Percentiles rank a stretch among this genome's conserved stretches.
Evolutionary conservation across 768 basidiomycete genomes (phyloP).

Genomic region (Lactarius indigo): DNA sequence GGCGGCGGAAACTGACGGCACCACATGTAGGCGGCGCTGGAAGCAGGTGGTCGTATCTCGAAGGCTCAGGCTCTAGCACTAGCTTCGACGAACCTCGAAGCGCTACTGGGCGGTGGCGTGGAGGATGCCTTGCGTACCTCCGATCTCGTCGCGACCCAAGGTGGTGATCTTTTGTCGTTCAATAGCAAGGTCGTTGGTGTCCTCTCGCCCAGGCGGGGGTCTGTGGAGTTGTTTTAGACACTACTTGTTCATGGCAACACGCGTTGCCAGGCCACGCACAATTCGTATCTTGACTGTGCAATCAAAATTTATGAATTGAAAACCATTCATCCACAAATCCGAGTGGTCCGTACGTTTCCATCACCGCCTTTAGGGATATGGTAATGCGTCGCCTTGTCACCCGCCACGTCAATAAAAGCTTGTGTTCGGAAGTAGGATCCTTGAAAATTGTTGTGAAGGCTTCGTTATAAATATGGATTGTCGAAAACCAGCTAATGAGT

Average conservation of each 20-base stretch:
- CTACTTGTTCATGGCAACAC: neutral
- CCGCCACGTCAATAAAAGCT: neutral
- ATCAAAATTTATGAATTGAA: neutral
- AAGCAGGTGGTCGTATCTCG: conserved; percentile 29
- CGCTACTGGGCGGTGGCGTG: conserved; percentile 41
- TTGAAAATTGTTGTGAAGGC: neutral
- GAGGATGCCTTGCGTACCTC: conserved; percentile 16
- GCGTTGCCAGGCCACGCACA: neutral
- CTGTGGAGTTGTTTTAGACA: conserved; percentile 32
- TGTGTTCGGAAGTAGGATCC: neutral
- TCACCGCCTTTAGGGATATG: neutral
- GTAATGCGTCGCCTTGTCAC: neutral
- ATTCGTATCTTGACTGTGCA: conserved; percentile 7
- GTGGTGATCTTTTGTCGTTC: conserved; percentile 36
- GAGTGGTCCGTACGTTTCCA: neutral
- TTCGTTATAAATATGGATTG: neutral
- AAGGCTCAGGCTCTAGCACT: conserved; percentile 49
- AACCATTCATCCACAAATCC: neutral
- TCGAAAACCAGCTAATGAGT: neutral
- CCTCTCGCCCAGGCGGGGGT: conserved; percentile 32
- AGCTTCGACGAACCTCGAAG: conserved; percentile 52
- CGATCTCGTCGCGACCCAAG: conserved; percentile 35
- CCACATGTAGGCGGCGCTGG: conserved; percentile 24
- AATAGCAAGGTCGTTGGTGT: conserved; percentile 37
- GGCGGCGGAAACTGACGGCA: conserved; percentile 1